phyloP scores from a whole-genome alignment of 371 early-diverging fungal species.

The Encephalitozoon hellem region DNA sequence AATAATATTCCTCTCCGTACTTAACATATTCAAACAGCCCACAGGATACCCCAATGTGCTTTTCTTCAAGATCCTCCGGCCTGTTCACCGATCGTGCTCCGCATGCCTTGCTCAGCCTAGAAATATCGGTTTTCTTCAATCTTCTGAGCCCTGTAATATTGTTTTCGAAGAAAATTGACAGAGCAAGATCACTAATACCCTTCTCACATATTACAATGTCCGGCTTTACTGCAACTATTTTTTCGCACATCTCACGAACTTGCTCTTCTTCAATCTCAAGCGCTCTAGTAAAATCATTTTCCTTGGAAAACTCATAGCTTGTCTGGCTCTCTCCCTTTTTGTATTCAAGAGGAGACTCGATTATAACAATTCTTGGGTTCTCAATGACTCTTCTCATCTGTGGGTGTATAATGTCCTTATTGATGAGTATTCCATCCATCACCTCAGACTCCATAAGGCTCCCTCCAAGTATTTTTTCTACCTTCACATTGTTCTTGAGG shows the following conservation, averaged over 20 bases:
- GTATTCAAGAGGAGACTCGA: slow-evolving; percentile 98
- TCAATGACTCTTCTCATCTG: slow-evolving; percentile 95
- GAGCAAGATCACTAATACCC: slow-evolving; percentile 69
- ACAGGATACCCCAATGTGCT: slow-evolving; percentile 83
- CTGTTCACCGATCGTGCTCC: slow-evolving; percentile 93
- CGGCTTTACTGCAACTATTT: slow-evolving; percentile 85
- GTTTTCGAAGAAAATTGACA: slow-evolving; percentile 44
- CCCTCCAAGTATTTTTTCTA: slow-evolving; percentile 93
- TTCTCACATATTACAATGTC: slow-evolving; percentile 98
- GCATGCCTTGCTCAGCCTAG: slow-evolving; percentile 89
- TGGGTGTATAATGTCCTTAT: slow-evolving; percentile 98
- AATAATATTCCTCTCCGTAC: slow-evolving; percentile 80
- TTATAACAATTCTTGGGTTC: slow-evolving; percentile 87
- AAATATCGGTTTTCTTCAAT: slow-evolving; percentile 93
- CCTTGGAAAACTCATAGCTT: slow-evolving; percentile 88
- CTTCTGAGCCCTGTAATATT: slow-evolving; percentile 95
- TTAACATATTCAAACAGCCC: slow-evolving; percentile 87
- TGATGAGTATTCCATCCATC: slow-evolving; percentile 93
- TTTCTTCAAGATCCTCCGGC: slow-evolving; percentile 83
- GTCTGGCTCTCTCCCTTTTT: slow-evolving; percentile 99
- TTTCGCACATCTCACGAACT: slow-evolving; percentile 83
- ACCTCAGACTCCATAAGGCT: slow-evolving; percentile 85
- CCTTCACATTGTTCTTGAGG: slow-evolving; percentile 87
- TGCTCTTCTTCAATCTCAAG: slow-evolving; percentile 98
- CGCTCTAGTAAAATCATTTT: slow-evolving; percentile 84